phyloP scores from a whole-genome alignment of 1,139 yeast genomes.

The Saccharomyces hybrid region DNA sequence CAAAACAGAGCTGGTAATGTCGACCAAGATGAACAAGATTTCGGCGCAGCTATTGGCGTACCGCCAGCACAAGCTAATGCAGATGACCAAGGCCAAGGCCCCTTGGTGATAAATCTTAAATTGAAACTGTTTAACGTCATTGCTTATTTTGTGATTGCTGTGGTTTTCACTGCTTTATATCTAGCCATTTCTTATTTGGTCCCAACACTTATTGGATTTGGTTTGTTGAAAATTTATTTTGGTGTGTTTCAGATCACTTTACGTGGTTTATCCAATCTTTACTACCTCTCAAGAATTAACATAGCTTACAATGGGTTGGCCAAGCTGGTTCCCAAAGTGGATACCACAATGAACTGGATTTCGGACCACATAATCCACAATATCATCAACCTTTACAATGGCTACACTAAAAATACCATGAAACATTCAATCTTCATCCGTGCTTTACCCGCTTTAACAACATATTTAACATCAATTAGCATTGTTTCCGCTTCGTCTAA shows the following conservation, averaged over 20 bases:
- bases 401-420: constrained; percentile 16
- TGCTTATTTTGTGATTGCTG: constrained; percentile 33
- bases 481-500: constrained; percentile 41
- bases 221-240: constrained; percentile 16
- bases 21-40: constrained; percentile 2
- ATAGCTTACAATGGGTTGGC: constrained; percentile 4
- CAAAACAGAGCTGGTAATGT: constrained; percentile 2
- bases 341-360: constrained; percentile 7
- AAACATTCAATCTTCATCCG: constrained; percentile 22
- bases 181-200: constrained; percentile 44
- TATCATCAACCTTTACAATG: constrained; percentile 10
- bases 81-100: constrained; percentile 17
- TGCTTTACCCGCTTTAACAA: constrained; percentile 39
- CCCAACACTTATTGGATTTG: constrained; percentile 45
- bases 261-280: constrained; percentile 13
- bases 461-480: constrained; percentile 42
- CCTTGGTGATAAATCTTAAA: constrained; percentile 22
- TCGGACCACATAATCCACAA: constrained; percentile 4
- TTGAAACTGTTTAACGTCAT: constrained; percentile 19
- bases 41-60: not conserved
- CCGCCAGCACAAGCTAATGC: constrained; percentile 7
- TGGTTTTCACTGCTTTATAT: constrained; percentile 39
- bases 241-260: constrained; percentile 8
- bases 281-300: not conserved
- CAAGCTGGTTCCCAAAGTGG: constrained; percentile 6